Evolutionary conservation across 2,329 filamentous ascomycete genomes (phyloP), one percentile per base, ranked within the genome.

Genomic region (Aureobasidium sp.): DNA sequence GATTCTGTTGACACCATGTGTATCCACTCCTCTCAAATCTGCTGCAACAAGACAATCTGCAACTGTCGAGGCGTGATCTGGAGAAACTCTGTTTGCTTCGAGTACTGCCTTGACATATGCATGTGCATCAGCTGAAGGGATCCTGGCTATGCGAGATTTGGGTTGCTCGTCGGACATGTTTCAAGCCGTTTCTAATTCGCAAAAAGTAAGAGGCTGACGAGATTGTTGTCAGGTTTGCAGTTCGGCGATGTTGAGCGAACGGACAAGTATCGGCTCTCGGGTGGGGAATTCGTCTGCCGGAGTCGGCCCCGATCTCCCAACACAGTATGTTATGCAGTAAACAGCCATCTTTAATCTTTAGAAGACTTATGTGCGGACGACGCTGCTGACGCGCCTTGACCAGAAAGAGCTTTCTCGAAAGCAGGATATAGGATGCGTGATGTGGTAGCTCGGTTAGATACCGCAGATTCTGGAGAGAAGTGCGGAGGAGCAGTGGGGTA

Each of bases 1-100:
- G 44, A 91, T 84, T 6, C 88, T 84, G 71, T 89, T 89, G 72
- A 88, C 84, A 64, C 86, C 88, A 70, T 91, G 88, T 0, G 87
- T 89, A 70, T 91, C 88, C 25, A 91, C 86, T 42, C 88, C 89
- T 37, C 88, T 85, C 0, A 91, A 80, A 68, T 92, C 89, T 15
- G 89, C 88, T 37, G 83, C 82, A 0, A 91, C 79, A 1, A 92
- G 82, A 63, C 85, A 88, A 61, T 77, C 74, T 14, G 87, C 84
- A 17, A 90, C 75, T 29, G 84, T 83, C 9, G 74, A 65, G 22
- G 88, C 87, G 65, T 88, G 82, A 2, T 77, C 70, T 0, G 73
- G 62, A 0, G 84, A 73, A 0, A 88, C 84, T 2, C 82, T 82
- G 68, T 89, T 85, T 17, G 78, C 84, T 62, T 73, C 68, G 34